These are phyloP conservation scores for Aspergillus arachidicola DNA, from an alignment of 2,329 filamentous ascomycete species.

Conservation along the genomic window DNA sequence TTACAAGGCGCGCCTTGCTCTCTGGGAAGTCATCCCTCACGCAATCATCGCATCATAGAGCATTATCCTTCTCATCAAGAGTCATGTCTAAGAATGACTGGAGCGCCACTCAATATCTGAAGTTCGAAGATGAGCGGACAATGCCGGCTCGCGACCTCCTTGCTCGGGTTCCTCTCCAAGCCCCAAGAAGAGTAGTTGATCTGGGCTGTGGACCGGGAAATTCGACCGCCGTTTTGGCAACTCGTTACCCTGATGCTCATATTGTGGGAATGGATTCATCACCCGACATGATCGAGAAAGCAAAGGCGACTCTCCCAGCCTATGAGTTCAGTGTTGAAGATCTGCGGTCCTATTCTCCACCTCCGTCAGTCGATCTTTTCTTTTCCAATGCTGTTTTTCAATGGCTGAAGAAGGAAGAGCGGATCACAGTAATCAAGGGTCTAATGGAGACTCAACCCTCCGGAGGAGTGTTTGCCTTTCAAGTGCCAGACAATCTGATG, in stretches of 20 bases:
- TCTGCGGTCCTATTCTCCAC: constrained; percentile 44
- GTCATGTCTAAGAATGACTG: constrained; percentile 37
- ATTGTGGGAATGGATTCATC: constrained; percentile 59
- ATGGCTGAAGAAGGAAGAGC: constrained; percentile 52
- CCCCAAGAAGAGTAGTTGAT: constrained; percentile 54
- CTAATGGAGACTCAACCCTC: constrained; percentile 45
- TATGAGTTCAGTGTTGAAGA: constrained; percentile 53
- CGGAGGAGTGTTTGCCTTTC: constrained; percentile 58
- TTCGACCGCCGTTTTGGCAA: constrained; percentile 54
- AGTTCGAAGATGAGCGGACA: constrained; percentile 58
- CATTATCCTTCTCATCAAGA: neutral
- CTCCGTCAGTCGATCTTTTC: constrained; percentile 45
- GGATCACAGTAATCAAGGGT: constrained; percentile 49
- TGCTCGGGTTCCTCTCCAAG: constrained; percentile 46
- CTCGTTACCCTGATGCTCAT: constrained; percentile 51
- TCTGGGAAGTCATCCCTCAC: neutral
- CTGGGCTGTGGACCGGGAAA: constrained; percentile 65
- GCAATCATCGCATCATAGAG: neutral
- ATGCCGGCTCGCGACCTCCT: constrained; percentile 58
- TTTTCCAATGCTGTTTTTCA: constrained; percentile 64
- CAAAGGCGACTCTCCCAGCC: constrained; percentile 43
- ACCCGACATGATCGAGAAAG: constrained; percentile 58
- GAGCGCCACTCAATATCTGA: constrained; percentile 61
- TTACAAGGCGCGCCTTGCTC: neutral
- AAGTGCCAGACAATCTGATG: constrained; percentile 56